Base-by-base conservation (phyloP, 2,329 filamentous ascomycete genomes). In the Aureobasidium sp. region DNA sequence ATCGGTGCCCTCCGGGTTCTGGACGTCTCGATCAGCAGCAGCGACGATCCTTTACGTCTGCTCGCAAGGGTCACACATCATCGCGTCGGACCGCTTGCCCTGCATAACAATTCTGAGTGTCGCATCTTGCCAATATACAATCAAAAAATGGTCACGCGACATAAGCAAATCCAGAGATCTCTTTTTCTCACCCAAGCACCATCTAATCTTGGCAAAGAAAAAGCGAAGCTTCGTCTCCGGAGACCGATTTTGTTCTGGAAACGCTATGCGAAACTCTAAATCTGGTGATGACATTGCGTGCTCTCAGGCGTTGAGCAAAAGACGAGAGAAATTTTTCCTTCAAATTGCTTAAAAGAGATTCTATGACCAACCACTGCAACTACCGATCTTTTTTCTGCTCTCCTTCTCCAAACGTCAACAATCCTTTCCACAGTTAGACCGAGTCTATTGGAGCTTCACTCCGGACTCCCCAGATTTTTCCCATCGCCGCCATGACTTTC, bases 231-330 rank as follows among this genome's bases (percentile, higher is more conserved):
- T 43, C 17, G 15, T n/a, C 51, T 27, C 39, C 37, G n/a, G 27
- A 43, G 15, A 29, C 20, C 39, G 27, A 27, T 27, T 34, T 34
- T 26, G 39, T 56, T 56, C 53, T 56, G 53, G 53, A 56, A 56
- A 43, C 36, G 37, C 26, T n/a, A 27, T 41, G 20, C 51, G 51
- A 46, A 56, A 56, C 53, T 36, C n/a, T 56, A 56, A 44, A 44
- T 46, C 39, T 56, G 53, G 39, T 56, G 51, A 55, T 56, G 37
- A 32, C 53, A 56, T 56, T 56, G 53, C 53, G 53, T 56, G 53
- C 53, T 56, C 20, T 46, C 39, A 56, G 53, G 27, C 53, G 53
- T 46, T 56, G 53, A 26, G 53, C 12, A 20, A 13, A 7, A 36
- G 17, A 43, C 13, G 27, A 44, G 17, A 37, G 24, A 43, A 32